Base-by-base conservation (phyloP, 2,329 filamentous ascomycete genomes). In the Penicillium paneum region DNA sequence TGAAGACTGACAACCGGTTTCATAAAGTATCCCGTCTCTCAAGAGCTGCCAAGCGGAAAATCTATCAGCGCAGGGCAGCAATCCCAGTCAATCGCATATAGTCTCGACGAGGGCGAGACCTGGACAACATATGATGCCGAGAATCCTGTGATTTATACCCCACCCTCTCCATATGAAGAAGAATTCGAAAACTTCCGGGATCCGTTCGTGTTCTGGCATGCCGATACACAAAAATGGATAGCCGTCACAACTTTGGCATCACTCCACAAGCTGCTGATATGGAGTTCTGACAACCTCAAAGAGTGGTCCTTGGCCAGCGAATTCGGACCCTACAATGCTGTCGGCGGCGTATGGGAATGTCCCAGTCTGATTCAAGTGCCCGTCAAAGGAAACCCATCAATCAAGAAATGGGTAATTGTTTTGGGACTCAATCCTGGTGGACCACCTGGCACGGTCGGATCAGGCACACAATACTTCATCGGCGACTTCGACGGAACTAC, bases 41-140 rank as follows among this genome's bases (percentile, higher is more conserved):
- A 71, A 58, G 47, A 56, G 6, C 26, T 61, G 44, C 58, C 67
- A 55, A 65, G 62, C 44, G 64, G 64, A 5, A 64, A 66, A 28
- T 13, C 40, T 5, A 51, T 66, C 38, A 55, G 29, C 3, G 45
- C 46, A 43, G 42, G 60, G 8, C 64, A 62, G 26, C 60, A 86
- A 63, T 78, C 76, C 1, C 86, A 88, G 65, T 76, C 80, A n/a
- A 79, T 88, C 43, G 83, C 85, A 2, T 87, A 84, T 67, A 86
- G 83, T 0, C 68, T 73, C 24, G 85, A 88, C 59, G 79, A 79
- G 13, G 85, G 86, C 15, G 83, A 81, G 64, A 83, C 79, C 0
- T 88, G 87, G 61, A 77, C 76, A 36, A 80, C 81, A 38, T 88
- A 87, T 56, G 72, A 76, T 4, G 57, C 55, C 7, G 69, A 66